Percentiles rank a stretch among this genome's conserved stretches.
phyloP scores from a whole-genome alignment of 345 rosid genomes.

The Corymbia maculata region DNA sequence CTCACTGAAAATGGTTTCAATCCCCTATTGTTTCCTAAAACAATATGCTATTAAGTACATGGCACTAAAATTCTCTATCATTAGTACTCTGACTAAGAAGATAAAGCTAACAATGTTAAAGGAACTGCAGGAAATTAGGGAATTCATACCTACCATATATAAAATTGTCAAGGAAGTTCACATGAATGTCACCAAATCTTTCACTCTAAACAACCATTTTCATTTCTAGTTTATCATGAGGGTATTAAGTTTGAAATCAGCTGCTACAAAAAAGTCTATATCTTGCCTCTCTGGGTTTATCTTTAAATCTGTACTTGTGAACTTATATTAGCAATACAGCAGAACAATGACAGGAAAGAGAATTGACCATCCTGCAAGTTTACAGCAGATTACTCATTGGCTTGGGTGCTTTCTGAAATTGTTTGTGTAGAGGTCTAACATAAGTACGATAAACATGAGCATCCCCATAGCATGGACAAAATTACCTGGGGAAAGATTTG shows the following conservation, averaged over 20 bases:
- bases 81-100: background rate
- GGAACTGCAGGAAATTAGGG: background rate
- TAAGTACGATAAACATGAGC: constrained; percentile 73
- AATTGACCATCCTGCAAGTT: background rate
- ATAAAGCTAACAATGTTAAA: background rate
- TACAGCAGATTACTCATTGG: constrained; percentile 37
- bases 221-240: constrained; percentile 85
- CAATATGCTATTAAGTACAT: background rate
- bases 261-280: constrained; percentile 58
- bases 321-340: fast-evolving
- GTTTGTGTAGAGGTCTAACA: constrained; percentile 71
- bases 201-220: constrained; percentile 60
- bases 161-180: background rate
- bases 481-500: constrained; percentile 82
- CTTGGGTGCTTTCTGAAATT: constrained; percentile 74
- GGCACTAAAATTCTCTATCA: background rate
- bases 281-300: constrained; percentile 74
- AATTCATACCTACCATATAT: background rate
- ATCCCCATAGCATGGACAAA: constrained; percentile 72
- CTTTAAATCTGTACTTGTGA: constrained; percentile 50
- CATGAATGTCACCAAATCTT: background rate
- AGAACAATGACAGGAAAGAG: background rate
- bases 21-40: background rate
- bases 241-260: constrained; percentile 70
- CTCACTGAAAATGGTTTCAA: background rate